phyloP scores from a whole-genome alignment of 345 rosid species.

The Viola odorata region DNA sequence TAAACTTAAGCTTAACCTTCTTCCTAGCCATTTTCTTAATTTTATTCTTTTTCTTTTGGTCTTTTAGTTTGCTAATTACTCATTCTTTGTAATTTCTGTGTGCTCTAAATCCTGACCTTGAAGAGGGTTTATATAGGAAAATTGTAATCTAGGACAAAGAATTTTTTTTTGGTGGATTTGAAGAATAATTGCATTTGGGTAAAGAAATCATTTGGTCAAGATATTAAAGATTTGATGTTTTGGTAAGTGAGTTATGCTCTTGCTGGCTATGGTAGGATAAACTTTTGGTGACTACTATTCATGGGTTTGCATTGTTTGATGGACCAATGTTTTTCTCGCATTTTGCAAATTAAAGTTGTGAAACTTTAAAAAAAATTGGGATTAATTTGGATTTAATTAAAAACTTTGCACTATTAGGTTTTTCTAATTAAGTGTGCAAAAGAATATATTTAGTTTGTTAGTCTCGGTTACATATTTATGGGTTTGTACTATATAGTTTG shows the following conservation, averaged over 20 bases:
- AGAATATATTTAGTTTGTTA: too few relatives aligned
- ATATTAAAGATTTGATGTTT: conserved; percentile 3
- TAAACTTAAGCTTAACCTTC: conserved; percentile 39
- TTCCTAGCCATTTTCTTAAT: conserved; percentile 37
- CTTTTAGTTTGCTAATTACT: too few relatives aligned
- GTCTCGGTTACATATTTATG: too few relatives aligned
- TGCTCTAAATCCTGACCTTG: not conserved
- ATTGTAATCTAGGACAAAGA: not conserved
- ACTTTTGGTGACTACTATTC: not conserved
- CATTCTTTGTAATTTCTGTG: not conserved
- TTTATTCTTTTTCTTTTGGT: not conserved
- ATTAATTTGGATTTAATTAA: too few relatives aligned
- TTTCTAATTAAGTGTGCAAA: too few relatives aligned
- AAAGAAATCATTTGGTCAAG: conserved; percentile 10
- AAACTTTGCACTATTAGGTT: too few relatives aligned
- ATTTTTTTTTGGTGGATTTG: not conserved
- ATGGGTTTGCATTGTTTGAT: not conserved
- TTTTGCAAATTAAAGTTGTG: too few relatives aligned
- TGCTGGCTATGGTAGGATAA: conserved; percentile 3
- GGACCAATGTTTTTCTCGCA: not conserved
- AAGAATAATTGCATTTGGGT: conserved; percentile 1
- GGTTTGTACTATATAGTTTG: too few relatives aligned
- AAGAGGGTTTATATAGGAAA: conserved; percentile 2
- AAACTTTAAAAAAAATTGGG: too few relatives aligned
- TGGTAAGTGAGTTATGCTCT: conserved; percentile 10